Evolutionary conservation across 768 basidiomycete genomes (phyloP).

Genomic region (Amylocystis lapponica): DNA sequence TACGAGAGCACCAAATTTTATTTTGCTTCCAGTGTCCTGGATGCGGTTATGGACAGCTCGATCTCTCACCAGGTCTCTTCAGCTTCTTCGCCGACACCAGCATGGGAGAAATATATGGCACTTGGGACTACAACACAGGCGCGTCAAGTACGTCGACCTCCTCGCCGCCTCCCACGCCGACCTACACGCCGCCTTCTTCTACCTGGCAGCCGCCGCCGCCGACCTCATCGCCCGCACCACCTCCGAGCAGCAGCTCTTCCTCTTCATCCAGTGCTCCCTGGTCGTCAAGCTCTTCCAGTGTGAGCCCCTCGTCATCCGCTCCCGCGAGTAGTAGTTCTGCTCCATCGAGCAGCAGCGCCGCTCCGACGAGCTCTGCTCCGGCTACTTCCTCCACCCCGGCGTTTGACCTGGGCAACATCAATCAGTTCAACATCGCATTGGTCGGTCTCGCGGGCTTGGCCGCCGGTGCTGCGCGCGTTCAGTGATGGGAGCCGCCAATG

Average conservation of each 20-base stretch:
- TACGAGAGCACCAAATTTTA: neutral
- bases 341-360: constrained; percentile 5
- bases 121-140: constrained; percentile 44
- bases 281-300: constrained; percentile 7
- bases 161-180: neutral
- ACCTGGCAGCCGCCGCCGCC: neutral
- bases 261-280: constrained; percentile 4
- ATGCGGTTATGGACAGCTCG: constrained; percentile 56
- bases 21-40: constrained; percentile 47
- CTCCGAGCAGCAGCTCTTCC: neutral
- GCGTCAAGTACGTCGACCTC: neutral
- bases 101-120: constrained; percentile 43
- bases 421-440: constrained; percentile 18
- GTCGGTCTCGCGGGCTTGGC: constrained; percentile 12
- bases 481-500: too few species aligned
- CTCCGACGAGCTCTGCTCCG: constrained; percentile 1
- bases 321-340: constrained; percentile 4
- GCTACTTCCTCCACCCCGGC: constrained; percentile 8
- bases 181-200: too few species aligned
- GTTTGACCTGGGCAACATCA: constrained; percentile 12
- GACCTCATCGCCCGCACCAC: neutral
- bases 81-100: constrained; percentile 38
- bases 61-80: constrained; percentile 56
- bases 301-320: constrained; percentile 1
- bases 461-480: too few species aligned